Percentiles rank a stretch among this genome's conserved stretches.
These are phyloP conservation scores for Gracilaria gracilis DNA, from an alignment of 23 red algal species.

Conservation along the genomic window DNA sequence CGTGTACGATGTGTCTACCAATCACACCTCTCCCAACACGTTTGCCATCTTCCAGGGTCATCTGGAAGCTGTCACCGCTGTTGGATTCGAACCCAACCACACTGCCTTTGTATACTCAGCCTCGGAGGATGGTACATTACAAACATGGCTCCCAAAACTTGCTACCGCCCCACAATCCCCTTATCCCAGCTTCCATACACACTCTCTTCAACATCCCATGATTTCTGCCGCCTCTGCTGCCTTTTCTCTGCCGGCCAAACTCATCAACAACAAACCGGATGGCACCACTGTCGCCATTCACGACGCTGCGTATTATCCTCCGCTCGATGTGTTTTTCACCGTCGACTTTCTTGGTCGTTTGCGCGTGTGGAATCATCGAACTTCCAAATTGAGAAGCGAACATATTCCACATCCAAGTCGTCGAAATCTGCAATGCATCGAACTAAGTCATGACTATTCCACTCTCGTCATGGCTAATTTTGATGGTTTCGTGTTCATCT, in stretches of 20 bases:
- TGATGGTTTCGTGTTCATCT: slow-evolving; percentile 62
- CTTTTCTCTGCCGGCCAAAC: slow-evolving; percentile 28
- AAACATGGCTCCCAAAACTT: slow-evolving; percentile 50
- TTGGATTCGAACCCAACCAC: slow-evolving; percentile 65
- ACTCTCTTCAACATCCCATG: slow-evolving; percentile 24
- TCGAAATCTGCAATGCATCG: slow-evolving; percentile 55
- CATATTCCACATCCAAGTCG: slow-evolving; percentile 44
- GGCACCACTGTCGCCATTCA: slow-evolving; percentile 52
- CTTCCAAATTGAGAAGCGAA: not conserved
- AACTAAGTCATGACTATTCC: slow-evolving; percentile 31
- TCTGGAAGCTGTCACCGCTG: slow-evolving; percentile 57
- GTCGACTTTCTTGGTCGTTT: slow-evolving; percentile 60
- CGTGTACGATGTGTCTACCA: slow-evolving; percentile 57
- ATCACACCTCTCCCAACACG: slow-evolving; percentile 31
- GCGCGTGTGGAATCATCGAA: slow-evolving; percentile 48
- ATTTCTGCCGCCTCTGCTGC: not conserved
- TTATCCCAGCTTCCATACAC: slow-evolving; percentile 19
- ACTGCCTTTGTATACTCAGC: slow-evolving; percentile 67
- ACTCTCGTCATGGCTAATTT: slow-evolving; percentile 69
- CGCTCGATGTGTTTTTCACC: slow-evolving; percentile 59
- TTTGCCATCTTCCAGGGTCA: slow-evolving; percentile 41
- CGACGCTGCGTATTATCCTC: slow-evolving; percentile 56
- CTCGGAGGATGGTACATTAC: slow-evolving; percentile 69
- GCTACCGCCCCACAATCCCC: not conserved
- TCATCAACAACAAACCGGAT: slow-evolving; percentile 27